phyloP scores from a whole-genome alignment of 352 stramenopile genomes.

The Globisporangium takayamanum region DNA sequence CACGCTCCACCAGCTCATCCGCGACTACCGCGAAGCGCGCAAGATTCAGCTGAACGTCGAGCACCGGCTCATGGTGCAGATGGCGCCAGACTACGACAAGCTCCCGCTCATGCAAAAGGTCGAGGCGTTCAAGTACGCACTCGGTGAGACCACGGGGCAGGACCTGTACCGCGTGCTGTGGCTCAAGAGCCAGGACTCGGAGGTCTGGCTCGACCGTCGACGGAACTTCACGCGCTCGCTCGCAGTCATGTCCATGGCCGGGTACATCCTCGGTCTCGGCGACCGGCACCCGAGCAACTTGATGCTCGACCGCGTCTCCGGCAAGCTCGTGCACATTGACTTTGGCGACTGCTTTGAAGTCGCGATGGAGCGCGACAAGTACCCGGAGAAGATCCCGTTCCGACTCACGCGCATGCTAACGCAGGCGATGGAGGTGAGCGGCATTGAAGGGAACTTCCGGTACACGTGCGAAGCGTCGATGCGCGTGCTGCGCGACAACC shows the following conservation, averaged over 20 bases:
- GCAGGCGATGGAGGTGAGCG: slow-evolving; percentile 98
- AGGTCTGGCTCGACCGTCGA: slow-evolving; percentile 98
- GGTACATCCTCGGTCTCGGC: slow-evolving; percentile 99
- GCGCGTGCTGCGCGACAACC: slow-evolving; percentile 97
- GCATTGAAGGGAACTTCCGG: slow-evolving; percentile 99
- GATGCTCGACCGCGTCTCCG: slow-evolving; percentile 98
- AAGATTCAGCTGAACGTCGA: slow-evolving; percentile 96
- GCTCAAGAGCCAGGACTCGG: slow-evolving; percentile 98
- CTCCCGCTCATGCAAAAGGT: slow-evolving; percentile 99
- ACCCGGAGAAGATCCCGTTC: slow-evolving; percentile 99
- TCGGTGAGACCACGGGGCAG: slow-evolving; percentile 93
- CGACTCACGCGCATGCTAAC: slow-evolving; percentile 98
- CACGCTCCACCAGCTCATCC: slow-evolving; percentile 99
- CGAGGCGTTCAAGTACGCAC: slow-evolving; percentile 95
- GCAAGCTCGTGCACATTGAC: slow-evolving; percentile 99
- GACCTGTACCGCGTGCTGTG: slow-evolving; percentile 99
- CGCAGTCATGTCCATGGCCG: slow-evolving; percentile 99
- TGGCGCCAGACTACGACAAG: slow-evolving; percentile 97
- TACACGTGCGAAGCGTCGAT: slow-evolving; percentile 98
- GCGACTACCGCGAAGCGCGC: slow-evolving; percentile 91
- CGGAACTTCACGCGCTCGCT: slow-evolving; percentile 98
- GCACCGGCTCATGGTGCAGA: slow-evolving; percentile 95
- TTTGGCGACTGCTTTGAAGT: slow-evolving; percentile 99
- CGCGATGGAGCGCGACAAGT: slow-evolving; percentile 99
- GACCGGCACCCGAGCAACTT: slow-evolving; percentile 99